Base-by-base conservation (phyloP, 2,329 filamentous ascomycete species). In the Pyricularia grisea region DNA sequence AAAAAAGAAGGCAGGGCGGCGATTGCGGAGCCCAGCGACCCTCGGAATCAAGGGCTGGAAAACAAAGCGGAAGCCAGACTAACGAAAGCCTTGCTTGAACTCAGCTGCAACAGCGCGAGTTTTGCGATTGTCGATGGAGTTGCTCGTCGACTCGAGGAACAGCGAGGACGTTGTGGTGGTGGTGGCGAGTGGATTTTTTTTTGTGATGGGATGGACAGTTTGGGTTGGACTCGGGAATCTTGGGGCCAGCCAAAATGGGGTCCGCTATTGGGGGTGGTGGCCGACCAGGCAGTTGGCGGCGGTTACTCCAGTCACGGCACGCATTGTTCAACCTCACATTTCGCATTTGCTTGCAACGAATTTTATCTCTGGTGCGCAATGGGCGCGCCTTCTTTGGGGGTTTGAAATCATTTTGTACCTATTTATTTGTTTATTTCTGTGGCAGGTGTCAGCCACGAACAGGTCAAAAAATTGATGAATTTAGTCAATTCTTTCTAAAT, bases 41-140 rank as follows among this genome's bases (percentile, higher is more conserved):
- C 58, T 61, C 23, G 7, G 58, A 61, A 61, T 27, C 11, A 27
- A 61, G 23, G 58, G 58, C n/a, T 11, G 23, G 58, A 55, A 42
- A 20, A 33, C 58, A 60, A 68, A 63, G 33, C 17, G 58, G 31
- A 64, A 68, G 67, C 67, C 67, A 68, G 67, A 68, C 67, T 68
- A 68, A 33, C 58, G 31, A 68, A 68, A 68, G 67, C 58, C 67
- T 68, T 68, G 67, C 67, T 64, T 60, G 55, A 31, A 60, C 67
- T 63, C 67, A 27, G 58, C 31, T 23, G 67, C 31, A 58, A 64
- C 28, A 67, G 33, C 65, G 33, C 65, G 36, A 33, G 65, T 33
- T 36, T 67, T 67, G 65, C 60, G 27, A 50, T 61, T 55, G 66
- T 31, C 50, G 55, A 31, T 36, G 55, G 36, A 68, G 31, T n/a